Percentiles rank a stretch among this genome's conserved stretches.
phyloP scores from a whole-genome alignment of 345 rosid genomes.

The Acer negundo region DNA sequence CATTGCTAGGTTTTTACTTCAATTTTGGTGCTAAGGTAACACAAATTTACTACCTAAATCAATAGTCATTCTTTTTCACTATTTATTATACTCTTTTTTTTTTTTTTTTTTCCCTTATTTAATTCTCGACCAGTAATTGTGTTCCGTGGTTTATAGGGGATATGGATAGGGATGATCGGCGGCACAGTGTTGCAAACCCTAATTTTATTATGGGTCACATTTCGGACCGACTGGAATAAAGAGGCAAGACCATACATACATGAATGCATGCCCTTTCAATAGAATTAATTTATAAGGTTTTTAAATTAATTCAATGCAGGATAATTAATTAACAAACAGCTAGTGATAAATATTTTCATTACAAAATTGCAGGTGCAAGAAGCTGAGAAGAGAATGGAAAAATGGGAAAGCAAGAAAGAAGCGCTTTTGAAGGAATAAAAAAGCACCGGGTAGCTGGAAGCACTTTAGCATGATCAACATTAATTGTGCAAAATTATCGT shows the following conservation, averaged over 20 bases:
- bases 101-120: too few relatives aligned
- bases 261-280: background rate
- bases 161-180: conserved; percentile 73
- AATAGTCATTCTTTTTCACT: background rate
- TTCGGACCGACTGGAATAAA: conserved; percentile 63
- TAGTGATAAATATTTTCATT: background rate
- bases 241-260: conserved; percentile 36
- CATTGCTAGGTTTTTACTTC: conserved; percentile 62
- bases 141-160: conserved; percentile 40
- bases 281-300: background rate
- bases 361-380: conserved; percentile 37
- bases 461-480: background rate
- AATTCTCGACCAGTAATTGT: too few relatives aligned
- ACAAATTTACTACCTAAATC: background rate
- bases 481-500: background rate
- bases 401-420: conserved; percentile 32
- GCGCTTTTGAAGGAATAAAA: conserved; percentile 6
- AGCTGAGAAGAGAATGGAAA: conserved; percentile 34
- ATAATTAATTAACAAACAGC: background rate
- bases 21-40: conserved; percentile 66
- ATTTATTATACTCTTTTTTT: background rate
- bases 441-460: background rate
- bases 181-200: conserved; percentile 65
- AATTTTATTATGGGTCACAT: conserved; percentile 61
- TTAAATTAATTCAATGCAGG: background rate